Evolutionary conservation across 75 land plant genomes (phyloP).

Genomic region (Gnetum montanum): DNA sequence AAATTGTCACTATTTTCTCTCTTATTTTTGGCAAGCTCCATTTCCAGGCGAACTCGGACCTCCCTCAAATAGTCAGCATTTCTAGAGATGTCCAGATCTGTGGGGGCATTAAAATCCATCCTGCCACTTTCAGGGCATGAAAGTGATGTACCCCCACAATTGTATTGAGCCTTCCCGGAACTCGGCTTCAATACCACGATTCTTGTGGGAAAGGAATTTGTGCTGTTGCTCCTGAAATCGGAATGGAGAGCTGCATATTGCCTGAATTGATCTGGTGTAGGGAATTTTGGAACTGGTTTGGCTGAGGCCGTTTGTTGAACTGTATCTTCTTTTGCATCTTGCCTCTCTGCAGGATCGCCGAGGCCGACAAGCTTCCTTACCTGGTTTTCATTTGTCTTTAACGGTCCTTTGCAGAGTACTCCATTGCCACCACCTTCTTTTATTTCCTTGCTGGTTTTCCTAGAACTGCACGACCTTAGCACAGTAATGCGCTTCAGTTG

Average conservation of each 20-base stretch:
- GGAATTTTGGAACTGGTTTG: not conserved
- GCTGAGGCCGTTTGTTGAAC: not conserved
- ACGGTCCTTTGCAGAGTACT: conserved; percentile 7
- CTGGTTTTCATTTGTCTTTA: conserved; percentile 18
- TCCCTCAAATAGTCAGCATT: conserved; percentile 8
- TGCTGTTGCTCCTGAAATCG: not conserved
- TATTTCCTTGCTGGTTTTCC: conserved; percentile 10
- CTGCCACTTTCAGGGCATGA: conserved; percentile 17
- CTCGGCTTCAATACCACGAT: conserved; percentile 85
- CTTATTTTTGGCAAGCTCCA: conserved; percentile 2
- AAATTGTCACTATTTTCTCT: not conserved
- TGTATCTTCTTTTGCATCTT: not conserved
- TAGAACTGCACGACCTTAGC: conserved; percentile 44
- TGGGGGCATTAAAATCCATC: not conserved
- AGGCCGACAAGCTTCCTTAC: conserved; percentile 9
- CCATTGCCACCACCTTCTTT: conserved; percentile 1
- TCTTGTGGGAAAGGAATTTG: conserved; percentile 37
- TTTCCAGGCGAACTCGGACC: conserved; percentile 4
- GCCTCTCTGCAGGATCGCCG: not conserved
- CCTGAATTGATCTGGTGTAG: not conserved
- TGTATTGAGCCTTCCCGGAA: conserved; percentile 26
- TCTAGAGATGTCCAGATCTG: conserved; percentile 8
- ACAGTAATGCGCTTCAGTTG: conserved; percentile 51
- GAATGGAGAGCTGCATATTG: not conserved
- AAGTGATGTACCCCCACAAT: conserved; percentile 20